Base-by-base conservation (phyloP, 106 monocot species). In the Apostasia ramifera region DNA sequence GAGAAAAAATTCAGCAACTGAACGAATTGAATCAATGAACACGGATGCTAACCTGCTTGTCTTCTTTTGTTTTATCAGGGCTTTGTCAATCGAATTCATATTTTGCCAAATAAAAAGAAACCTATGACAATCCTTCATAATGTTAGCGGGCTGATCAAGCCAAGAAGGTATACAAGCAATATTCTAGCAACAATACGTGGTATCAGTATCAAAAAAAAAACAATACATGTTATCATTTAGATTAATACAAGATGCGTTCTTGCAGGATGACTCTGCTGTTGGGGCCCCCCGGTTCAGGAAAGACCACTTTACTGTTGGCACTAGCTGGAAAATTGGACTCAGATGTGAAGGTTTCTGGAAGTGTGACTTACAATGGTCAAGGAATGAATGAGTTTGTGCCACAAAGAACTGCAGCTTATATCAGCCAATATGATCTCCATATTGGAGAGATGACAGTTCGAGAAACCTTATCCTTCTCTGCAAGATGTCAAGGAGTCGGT, bases 141-240 rank as follows among this genome's bases (percentile, higher is more conserved):
- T 70, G 63, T 77, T 63, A 77, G 76, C 37, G 76, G 76, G 13
- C 70, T 77, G 10, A 77, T 77, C 55, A 77, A 70, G 48, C 76
- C 76, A 70, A 54, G 70, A 9, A 75, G 75, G 75, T 75, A 73
- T 47, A 10, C 12, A 41, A 42, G 8, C 2, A 61, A 1, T 61
- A 26, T 61, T 61, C 44, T 61, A 44, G 10, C 12, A 11, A 61
- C 4, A 56, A 14, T 11, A 9, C 10, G 4, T 13, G 4, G 4
- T 12, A 4, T 12, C 4, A 14, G 14, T 6, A 39, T 8, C 5
- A 4, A 56, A 55, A 3, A 41, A 1, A 2, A 7, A 61, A 40
- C 2, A 41, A 8, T 5, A 40, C 38, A 12, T 40, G 5, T 2
- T 61, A 0, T 61, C 7, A 8, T 11, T 40, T 61, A 2, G 50